Percentiles rank a stretch among this genome's conserved stretches.
Conservation (phyloP, 345 rosid genomes). For the Linum usitatissimum region DNA sequence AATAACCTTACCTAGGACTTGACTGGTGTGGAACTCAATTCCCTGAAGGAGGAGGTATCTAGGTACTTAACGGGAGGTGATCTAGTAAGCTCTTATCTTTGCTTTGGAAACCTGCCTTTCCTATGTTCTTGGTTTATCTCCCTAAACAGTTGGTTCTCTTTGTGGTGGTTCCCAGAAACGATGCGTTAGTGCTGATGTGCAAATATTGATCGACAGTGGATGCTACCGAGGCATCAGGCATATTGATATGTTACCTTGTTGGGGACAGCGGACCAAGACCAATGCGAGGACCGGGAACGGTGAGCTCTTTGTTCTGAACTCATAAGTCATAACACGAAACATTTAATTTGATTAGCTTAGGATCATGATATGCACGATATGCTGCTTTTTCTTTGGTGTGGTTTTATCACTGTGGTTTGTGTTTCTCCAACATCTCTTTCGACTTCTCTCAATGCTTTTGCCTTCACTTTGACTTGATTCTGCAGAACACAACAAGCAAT, state of each 20-base stretch:
- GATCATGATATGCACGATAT: too few relatives aligned
- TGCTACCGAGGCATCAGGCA: conserved; percentile 21
- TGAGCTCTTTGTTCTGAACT: neutral
- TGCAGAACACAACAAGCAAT: neutral
- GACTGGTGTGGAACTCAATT: conserved; percentile 15
- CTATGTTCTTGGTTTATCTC: neutral
- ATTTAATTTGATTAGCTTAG: too few relatives aligned
- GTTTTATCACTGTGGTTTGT: neutral
- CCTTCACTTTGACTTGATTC: neutral
- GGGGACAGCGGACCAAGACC: conserved; percentile 23
- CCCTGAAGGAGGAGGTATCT: conserved; percentile 20
- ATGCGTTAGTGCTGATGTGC: conserved; percentile 15
- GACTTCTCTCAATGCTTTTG: too few relatives aligned
- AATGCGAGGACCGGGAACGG: conserved; percentile 20
- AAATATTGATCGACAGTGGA: conserved; percentile 13
- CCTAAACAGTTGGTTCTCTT: neutral
- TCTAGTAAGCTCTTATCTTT: conserved; percentile 10
- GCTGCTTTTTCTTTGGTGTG: neutral
- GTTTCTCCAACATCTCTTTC: too few relatives aligned
- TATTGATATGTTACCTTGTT: conserved; percentile 14
- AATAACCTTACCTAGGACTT: conserved; percentile 14
- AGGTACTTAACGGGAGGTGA: conserved; percentile 20
- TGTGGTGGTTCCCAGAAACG: conserved; percentile 12
- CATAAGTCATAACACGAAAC: neutral
- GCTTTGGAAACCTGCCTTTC: neutral